Evolutionary conservation across 208 protist genomes (phyloP), one percentile per base, ranked within the genome.

Genomic region (Trypanosoma theileri): DNA sequence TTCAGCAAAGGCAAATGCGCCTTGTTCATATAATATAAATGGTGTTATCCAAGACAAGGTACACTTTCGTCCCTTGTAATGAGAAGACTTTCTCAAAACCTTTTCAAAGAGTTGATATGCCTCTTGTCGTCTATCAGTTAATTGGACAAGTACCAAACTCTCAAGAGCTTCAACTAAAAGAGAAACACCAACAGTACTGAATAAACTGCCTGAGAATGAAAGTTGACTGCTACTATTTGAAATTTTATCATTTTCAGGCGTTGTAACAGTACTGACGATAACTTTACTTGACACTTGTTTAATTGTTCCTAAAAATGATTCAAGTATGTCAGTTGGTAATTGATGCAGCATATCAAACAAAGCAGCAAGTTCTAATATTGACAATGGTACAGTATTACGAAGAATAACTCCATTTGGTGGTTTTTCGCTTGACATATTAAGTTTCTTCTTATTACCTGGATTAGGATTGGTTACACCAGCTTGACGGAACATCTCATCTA

Each of bases 271-370:
- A 35, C 28, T 35, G 1, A 35, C 28, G 28, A 35, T 6, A 1
- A 8, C 28, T 35, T 35, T 35, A 6, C 28, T 35, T 35, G 1
- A 42, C 10, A 0, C 55, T 0, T 28, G 1, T 28, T 88, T 60
- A 19, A 83, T 71, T 17, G 59, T 58, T 19, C 58, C 45, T 3
- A 82, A 16, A 54, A 86, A 73, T 48, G 44, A 14, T 1, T 77
- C 59, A n/a, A 80, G 62, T 44, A 50, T 13, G 7, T 59, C 31
- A 3, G 35, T 21, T 0, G 79, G 75, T 3, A 84, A 57, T 50
- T 85, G 81, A 54, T 87, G 86, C 0, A 69, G 53, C 0, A 82
- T 53, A 45, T 75, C 79, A 52, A 80, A 76, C 22, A 89, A 35
- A 17, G 81, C 55, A 19, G 80, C 26, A 46, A 81, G 69, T 48